Conservation (phyloP, 2,329 filamentous ascomycete genomes). For the Didymellaceae sp. region DNA sequence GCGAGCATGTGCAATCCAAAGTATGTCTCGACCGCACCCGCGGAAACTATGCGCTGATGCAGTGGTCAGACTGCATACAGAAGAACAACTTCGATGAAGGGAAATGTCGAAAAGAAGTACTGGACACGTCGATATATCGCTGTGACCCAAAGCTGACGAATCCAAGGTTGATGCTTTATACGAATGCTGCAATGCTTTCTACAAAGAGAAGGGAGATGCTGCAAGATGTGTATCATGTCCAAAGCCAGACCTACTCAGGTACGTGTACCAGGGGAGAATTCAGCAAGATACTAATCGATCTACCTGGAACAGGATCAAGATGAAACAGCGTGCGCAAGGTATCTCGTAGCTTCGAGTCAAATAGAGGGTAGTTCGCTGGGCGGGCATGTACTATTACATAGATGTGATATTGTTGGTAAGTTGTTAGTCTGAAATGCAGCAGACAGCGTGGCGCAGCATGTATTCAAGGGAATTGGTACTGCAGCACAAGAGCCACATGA, state of each 20-base stretch:
- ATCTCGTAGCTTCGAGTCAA: constrained; percentile 10
- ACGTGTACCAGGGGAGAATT: not conserved
- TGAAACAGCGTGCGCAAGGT: constrained; percentile 72
- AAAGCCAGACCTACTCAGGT: constrained; percentile 75
- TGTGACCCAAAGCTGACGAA: not conserved
- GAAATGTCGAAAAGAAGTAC: constrained; percentile 71
- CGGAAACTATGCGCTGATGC: not conserved
- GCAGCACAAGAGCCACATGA: no score
- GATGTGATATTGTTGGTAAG: no score
- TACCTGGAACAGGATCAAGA: constrained; percentile 66
- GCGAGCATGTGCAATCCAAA: constrained; percentile 89
- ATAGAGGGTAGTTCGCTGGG: not conserved
- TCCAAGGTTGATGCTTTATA: constrained; percentile 82
- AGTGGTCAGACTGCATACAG: constrained; percentile 73
- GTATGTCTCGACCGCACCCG: constrained; percentile 53
- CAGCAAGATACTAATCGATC: constrained; percentile 19
- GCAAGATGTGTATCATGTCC: constrained; percentile 85
- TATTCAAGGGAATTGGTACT: no score
- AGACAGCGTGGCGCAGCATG: no score
- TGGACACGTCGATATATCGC: not conserved
- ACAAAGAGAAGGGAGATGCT: constrained; percentile 76
- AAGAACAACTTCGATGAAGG: constrained; percentile 86
- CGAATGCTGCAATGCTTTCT: constrained; percentile 91
- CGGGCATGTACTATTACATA: no score
- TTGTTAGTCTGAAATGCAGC: no score